Base-by-base conservation (phyloP, 352 stramenopile species). In the Pythium apleroticum region DNA sequence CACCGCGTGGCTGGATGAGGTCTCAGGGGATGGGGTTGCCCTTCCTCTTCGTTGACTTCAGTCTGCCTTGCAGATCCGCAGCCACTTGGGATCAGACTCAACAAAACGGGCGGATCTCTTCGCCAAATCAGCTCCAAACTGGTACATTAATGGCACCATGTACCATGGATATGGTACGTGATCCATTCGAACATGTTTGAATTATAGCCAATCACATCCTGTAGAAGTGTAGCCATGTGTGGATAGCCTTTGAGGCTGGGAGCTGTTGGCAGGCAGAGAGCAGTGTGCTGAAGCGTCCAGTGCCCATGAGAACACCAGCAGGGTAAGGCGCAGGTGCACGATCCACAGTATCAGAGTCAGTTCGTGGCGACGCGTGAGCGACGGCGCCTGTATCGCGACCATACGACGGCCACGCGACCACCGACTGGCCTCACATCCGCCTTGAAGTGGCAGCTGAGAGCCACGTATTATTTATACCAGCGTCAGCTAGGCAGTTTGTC, bases 61-160 rank as follows among this genome's bases (percentile, higher is more conserved):
- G 39, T 48, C 39, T 48, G 17, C 39, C 7, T 48, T 48, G 45
- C 28, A 12, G 45, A 41, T 33, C 27, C 25, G 41, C 37, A 52
- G 28, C 27, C 31, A 46, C 17, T 39, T n/a, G 27, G 33, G 39
- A 39, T 11, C 11, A 43, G 33, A 27, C 24, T 11, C 11, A 43
- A 62, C 24, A 30, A 10, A 62, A 62, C 56, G 41, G 43, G n/a
- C 25, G 30, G 56, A 62, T 62, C 56, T 48, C n/a, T 39, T 19
- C 19, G n/a, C 41, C 33, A 28, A 33, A 57, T 39, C 14, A 52
- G 49, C 58, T 53, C 48, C n/a, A n/a, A 57, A 33, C 50, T 58
- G 46, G 46, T 50, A 27, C 22, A 15, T 19, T n/a, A 20, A 15
- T 15, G 50, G 50, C 19, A 35, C n/a, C 4, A 8, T 46, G 52